Base-by-base conservation (phyloP, 768 basidiomycete species). In the Termitomyces sp. region DNA sequence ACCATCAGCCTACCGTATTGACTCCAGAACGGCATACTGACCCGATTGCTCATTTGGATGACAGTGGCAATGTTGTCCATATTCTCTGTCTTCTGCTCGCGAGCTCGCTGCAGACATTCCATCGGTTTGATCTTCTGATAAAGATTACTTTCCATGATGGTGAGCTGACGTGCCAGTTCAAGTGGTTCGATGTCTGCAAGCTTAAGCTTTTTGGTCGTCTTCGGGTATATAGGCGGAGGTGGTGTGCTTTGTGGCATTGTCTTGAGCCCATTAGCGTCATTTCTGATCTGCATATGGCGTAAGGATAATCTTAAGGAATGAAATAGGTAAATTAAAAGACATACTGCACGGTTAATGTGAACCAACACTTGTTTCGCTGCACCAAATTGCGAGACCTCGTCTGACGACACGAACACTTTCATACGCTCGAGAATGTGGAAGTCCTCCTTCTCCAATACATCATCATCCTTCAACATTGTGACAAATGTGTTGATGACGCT, bases 401-500 rank as follows among this genome's bases (percentile, higher is more conserved):
- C 83, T 9, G 81, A 80, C 14, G 83, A 75, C 11, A 89, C 74
- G 65, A 98, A 97, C 11, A 86, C 83, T 64, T 88, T 88, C 74
- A 99, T 92, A 44, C 82, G 81, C 42, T 87, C 84, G 14, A 98
- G 78, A 46, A 96, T 87, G 57, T 86, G 82, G 66, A 85, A 72
- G 62, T 98, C 96, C 63, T 94, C 90, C 63, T 89, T 89, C 61
- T 93, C 94, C 52, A 96, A 77, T 63, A 91, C 79, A 72, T 91
- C 82, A 27, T 90, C 88, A 53, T 92, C 90, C 32, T 82, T 83
- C 27, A 98, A 78, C 89, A 98, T 93, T 5, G 90, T 79, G 69
- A 92, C 92, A 66, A 99, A 81, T 0, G 89, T 89, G 64, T 98
- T 98, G 60, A 95, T 77, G 17, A 98, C 94, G 19, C 95, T 92